These are phyloP conservation scores for Leucogyrophana mollusca DNA, from an alignment of 768 basidiomycete genomes.

Conservation along the genomic window DNA sequence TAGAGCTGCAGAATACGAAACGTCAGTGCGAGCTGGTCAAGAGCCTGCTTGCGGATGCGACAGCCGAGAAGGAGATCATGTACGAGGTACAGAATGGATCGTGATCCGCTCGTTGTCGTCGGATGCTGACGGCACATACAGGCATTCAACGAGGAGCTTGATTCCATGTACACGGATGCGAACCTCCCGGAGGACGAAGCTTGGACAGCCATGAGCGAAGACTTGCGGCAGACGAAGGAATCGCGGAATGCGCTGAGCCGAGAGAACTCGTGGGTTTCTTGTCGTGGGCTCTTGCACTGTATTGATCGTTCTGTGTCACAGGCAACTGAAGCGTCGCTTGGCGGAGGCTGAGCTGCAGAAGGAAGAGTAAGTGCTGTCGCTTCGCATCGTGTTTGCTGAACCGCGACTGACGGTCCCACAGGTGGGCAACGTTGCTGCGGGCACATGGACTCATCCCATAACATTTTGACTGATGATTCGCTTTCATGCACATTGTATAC, in stretches of 20 bases:
- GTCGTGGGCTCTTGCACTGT: background rate
- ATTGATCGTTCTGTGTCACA: constrained; percentile 22
- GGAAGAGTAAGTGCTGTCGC: constrained; percentile 62
- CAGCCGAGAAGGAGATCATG: constrained; percentile 89
- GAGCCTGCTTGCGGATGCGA: constrained; percentile 71
- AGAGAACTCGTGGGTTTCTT: constrained; percentile 73
- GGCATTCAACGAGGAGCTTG: constrained; percentile 95
- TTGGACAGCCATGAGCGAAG: constrained; percentile 72
- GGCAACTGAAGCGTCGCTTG: constrained; percentile 67
- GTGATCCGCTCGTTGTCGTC: background rate
- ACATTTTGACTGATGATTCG: constrained; percentile 6
- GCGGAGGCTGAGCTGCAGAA: constrained; percentile 72
- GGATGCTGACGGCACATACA: constrained; percentile 27
- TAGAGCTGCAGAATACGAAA: constrained; percentile 67
- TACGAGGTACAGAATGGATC: constrained; percentile 65
- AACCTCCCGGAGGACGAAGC: constrained; percentile 82
- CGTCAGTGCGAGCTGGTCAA: constrained; percentile 81
- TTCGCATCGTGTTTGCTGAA: constrained; percentile 1
- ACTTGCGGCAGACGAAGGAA: constrained; percentile 75
- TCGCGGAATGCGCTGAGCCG: constrained; percentile 66
- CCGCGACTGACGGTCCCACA: constrained; percentile 26
- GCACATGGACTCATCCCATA: constrained; percentile 44
- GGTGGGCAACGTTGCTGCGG: constrained; percentile 66
- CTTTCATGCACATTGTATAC: background rate
- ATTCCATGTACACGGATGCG: constrained; percentile 85